phyloP scores from a whole-genome alignment of 495 filamentous ascomycete species.

The Talaromyces proteolyticus region DNA sequence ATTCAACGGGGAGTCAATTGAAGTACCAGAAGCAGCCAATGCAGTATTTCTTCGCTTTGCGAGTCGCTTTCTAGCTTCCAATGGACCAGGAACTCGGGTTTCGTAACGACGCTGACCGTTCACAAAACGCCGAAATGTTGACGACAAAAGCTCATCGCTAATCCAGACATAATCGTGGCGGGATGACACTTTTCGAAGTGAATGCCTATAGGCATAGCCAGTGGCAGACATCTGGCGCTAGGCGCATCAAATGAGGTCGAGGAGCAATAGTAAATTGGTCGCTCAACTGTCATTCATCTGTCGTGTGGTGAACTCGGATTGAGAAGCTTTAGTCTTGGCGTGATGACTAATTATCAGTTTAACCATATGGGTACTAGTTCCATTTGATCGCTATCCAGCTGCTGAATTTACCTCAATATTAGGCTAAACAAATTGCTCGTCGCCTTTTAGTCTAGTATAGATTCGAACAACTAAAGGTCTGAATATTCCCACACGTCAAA shows the following conservation, averaged over 20 bases:
- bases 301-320: too few species aligned
- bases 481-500: too few species aligned
- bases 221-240: slow-evolving; percentile 33
- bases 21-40: slow-evolving; percentile 26
- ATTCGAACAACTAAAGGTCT: too few species aligned
- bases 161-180: slow-evolving; percentile 45
- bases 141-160: slow-evolving; percentile 46
- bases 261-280: too few species aligned
- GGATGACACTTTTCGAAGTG: slow-evolving; percentile 17
- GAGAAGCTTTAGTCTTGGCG: slow-evolving; percentile 8
- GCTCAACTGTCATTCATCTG: too few species aligned
- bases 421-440: too few species aligned
- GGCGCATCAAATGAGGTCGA: not conserved
- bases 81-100: slow-evolving; percentile 50
- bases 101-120: slow-evolving; percentile 40
- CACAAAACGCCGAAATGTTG: slow-evolving; percentile 42
- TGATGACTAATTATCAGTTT: slow-evolving; percentile 6
- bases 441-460: too few species aligned
- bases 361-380: not conserved
- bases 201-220: slow-evolving; percentile 40
- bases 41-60: slow-evolving; percentile 45
- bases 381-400: too few species aligned
- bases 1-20: slow-evolving; percentile 22
- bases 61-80: slow-evolving; percentile 51
- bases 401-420: too few species aligned